Conservation (phyloP, 116 monocot genomes). For the Iris pallida region DNA sequence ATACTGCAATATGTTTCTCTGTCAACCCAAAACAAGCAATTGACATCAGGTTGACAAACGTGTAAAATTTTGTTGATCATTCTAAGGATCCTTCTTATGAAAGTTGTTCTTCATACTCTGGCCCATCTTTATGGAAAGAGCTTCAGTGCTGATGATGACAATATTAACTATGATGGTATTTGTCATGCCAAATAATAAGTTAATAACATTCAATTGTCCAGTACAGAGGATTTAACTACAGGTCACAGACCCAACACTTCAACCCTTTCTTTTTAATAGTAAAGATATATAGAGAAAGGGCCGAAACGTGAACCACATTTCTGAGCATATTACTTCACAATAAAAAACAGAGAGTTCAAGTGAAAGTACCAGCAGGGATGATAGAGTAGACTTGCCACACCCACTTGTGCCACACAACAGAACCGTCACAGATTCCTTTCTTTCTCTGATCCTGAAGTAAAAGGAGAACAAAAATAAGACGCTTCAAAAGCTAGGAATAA, state of each 20-base stretch:
- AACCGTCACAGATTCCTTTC: slow-evolving; percentile 82
- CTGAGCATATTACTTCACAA: neutral
- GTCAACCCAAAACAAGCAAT: no score
- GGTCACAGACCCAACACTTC: neutral
- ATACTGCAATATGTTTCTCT: no score
- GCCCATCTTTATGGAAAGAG: no score
- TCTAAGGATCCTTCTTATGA: no score
- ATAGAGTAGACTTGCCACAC: slow-evolving; percentile 89
- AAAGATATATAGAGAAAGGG: neutral
- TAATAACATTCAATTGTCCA: no score
- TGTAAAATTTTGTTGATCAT: no score
- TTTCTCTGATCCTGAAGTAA: slow-evolving; percentile 67
- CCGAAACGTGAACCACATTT: neutral
- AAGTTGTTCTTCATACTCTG: no score
- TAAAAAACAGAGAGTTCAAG: neutral
- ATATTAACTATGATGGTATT: no score
- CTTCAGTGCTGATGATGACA: no score
- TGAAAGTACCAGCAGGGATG: slow-evolving; percentile 65
- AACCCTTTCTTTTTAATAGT: no score
- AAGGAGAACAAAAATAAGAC: slow-evolving; percentile 9
- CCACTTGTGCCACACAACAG: slow-evolving; percentile 93
- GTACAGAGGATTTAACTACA: neutral
- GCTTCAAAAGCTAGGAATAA: neutral
- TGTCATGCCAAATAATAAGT: no score
- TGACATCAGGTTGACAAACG: no score